Percentiles rank a stretch among this genome's conserved stretches.
phyloP scores from a whole-genome alignment of 2,329 filamentous ascomycete genomes.

The Sclerotinia spermophila region DNA sequence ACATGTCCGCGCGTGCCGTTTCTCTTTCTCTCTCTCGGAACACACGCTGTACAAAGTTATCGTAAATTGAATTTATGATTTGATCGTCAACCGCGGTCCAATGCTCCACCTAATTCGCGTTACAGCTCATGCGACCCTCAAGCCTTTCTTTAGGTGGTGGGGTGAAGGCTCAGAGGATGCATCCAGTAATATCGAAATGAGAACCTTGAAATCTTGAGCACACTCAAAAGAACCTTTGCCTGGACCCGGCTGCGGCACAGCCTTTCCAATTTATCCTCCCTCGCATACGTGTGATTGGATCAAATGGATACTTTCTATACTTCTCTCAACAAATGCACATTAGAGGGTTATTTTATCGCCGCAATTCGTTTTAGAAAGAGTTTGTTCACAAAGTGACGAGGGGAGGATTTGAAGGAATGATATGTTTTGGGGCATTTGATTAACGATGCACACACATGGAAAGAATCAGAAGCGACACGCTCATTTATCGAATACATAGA shows the following conservation, averaged over 20 bases:
- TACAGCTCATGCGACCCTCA: conserved; percentile 28
- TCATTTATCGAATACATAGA: conserved; percentile 1
- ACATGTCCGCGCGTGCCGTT: conserved; percentile 22
- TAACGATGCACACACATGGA: neutral
- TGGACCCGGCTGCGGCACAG: conserved; percentile 19
- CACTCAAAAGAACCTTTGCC: conserved; percentile 9
- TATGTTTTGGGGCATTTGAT: neutral
- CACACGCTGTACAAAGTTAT: conserved; percentile 18
- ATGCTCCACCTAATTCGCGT: conserved; percentile 22
- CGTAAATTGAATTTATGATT: conserved; percentile 21
- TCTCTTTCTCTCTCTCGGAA: conserved; percentile 14
- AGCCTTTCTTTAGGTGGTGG: conserved; percentile 17
- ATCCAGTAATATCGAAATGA: conserved; percentile 8
- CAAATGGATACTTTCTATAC: neutral
- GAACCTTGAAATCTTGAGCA: neutral
- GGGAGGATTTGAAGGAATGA: conserved; percentile 1
- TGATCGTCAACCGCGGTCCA: conserved; percentile 29
- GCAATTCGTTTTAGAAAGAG: conserved; percentile 14
- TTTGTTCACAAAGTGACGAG: neutral
- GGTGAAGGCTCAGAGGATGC: conserved; percentile 12
- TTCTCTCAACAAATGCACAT: neutral
- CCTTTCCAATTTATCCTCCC: conserved; percentile 11
- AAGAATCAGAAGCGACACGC: conserved; percentile 10
- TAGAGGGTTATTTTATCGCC: conserved; percentile 2
- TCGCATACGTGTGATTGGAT: neutral